These are phyloP conservation scores for Nicotiana tabacum DNA, from an alignment of 257 asterid species.

Conservation along the genomic window DNA sequence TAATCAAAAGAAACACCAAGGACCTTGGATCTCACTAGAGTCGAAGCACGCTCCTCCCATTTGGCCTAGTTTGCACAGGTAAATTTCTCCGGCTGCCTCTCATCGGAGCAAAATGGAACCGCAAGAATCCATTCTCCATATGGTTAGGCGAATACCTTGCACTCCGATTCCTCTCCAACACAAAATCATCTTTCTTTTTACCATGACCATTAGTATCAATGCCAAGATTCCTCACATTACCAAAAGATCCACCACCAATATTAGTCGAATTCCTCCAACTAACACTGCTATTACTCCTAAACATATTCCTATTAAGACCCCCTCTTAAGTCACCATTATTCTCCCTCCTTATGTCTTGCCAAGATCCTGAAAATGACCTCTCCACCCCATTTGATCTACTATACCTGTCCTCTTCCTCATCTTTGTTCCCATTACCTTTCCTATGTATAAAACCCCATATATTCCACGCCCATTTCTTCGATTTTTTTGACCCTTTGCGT, in stretches of 20 bases:
- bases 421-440: conserved; percentile 43
- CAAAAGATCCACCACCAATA: conserved; percentile 39
- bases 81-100: conserved; percentile 60
- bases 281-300: conserved; percentile 62
- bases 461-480: conserved; percentile 69
- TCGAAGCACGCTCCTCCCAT: conserved; percentile 54
- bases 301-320: conserved; percentile 42
- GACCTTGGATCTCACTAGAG: conserved; percentile 49
- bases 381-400: conserved; percentile 61
- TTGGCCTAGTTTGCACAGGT: conserved; percentile 48
- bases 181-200: conserved; percentile 27
- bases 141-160: conserved; percentile 55
- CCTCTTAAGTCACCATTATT: conserved; percentile 30
- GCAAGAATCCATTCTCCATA: conserved; percentile 51
- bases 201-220: conserved; percentile 40
- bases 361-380: conserved; percentile 61
- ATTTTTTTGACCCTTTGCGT: conserved; percentile 49
- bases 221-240: conserved; percentile 34
- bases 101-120: conserved; percentile 58
- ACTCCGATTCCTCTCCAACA: conserved; percentile 60
- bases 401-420: conserved; percentile 57
- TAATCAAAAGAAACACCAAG: conserved; percentile 20
- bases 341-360: conserved; percentile 56
- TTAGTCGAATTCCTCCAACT: conserved; percentile 51
- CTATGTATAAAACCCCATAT: conserved; percentile 61